phyloP scores from a whole-genome alignment of 768 basidiomycete genomes.

The Lentinula raphanica region DNA sequence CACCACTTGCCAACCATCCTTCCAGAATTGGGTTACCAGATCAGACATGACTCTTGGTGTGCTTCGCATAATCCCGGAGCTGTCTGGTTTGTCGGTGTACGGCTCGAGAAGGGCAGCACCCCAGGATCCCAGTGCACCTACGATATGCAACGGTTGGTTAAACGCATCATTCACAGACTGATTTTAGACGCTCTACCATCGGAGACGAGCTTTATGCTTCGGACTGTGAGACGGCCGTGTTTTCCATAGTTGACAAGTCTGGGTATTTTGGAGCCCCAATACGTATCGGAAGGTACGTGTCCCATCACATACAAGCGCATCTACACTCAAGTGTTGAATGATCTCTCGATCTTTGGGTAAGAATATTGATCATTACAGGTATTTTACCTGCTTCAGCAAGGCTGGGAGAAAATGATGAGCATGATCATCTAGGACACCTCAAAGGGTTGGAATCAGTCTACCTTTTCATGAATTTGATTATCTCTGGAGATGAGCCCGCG shows the following conservation, averaged over 20 bases:
- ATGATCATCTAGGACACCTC: background rate
- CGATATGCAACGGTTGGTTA: background rate
- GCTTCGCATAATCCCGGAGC: constrained; percentile 63
- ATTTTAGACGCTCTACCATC: constrained; percentile 48
- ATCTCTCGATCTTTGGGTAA: background rate
- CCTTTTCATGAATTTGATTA: constrained; percentile 64
- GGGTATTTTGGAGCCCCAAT: constrained; percentile 64
- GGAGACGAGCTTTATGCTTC: constrained; percentile 68
- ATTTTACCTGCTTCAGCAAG: constrained; percentile 63
- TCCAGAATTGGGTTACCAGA: constrained; percentile 59
- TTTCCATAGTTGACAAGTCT: constrained; percentile 55
- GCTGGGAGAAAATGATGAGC: constrained; percentile 30
- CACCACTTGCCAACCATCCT: constrained; percentile 82
- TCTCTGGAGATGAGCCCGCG: constrained; percentile 47
- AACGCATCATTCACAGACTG: background rate
- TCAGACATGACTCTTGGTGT: constrained; percentile 46
- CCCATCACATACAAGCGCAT: constrained; percentile 64
- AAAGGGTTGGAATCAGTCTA: constrained; percentile 24
- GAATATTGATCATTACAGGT: constrained; percentile 43
- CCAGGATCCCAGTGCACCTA: constrained; percentile 86
- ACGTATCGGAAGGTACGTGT: constrained; percentile 42
- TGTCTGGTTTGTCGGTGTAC: constrained; percentile 75
- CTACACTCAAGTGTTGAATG: constrained; percentile 22
- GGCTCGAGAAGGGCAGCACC: constrained; percentile 86
- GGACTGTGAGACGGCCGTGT: constrained; percentile 47